Evolutionary conservation across 352 stramenopile species (phyloP).

Genomic region (Peronospora tabacina): DNA sequence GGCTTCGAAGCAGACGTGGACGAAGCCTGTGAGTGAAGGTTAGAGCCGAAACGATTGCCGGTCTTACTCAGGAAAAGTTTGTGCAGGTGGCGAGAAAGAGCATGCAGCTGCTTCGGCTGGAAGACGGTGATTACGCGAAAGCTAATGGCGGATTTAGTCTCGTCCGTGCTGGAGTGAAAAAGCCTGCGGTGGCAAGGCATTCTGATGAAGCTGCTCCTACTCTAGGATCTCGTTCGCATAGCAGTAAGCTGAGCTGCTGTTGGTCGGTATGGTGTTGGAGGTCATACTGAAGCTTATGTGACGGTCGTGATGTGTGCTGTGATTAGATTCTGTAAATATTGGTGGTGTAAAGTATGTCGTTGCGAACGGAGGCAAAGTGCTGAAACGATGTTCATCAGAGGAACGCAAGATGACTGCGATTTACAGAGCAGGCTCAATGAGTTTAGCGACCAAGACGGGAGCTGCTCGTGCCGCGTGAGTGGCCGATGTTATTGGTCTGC

Average conservation of each 20-base stretch:
- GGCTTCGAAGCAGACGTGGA: slow-evolving; percentile 29
- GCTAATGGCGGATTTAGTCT: slow-evolving; percentile 65
- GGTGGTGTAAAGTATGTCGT: slow-evolving; percentile 41
- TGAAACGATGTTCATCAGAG: slow-evolving; percentile 33
- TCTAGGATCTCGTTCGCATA: slow-evolving; percentile 14
- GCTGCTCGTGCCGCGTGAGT: slow-evolving; percentile 36
- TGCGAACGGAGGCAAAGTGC: slow-evolving; percentile 32
- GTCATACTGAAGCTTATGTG: not conserved
- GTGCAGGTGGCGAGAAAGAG: slow-evolving; percentile 33
- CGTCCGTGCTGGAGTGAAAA: slow-evolving; percentile 48
- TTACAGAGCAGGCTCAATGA: slow-evolving; percentile 15
- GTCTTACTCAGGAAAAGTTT: not conserved
- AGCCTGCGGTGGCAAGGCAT: slow-evolving; percentile 4
- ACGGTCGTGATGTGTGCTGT: slow-evolving; percentile 2
- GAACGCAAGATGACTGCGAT: slow-evolving; percentile 15
- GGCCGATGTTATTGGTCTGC: not conserved
- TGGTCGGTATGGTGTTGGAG: not conserved
- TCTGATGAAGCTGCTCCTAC: slow-evolving; percentile 1
- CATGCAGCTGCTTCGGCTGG: slow-evolving; percentile 47
- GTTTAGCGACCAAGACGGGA: slow-evolving; percentile 22
- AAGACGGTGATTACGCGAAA: slow-evolving; percentile 72
- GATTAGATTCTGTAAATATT: slow-evolving; percentile 38
- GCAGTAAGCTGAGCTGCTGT: slow-evolving; percentile 7
- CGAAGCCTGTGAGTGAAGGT: slow-evolving; percentile 20
- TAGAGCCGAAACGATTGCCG: slow-evolving; percentile 3